Conservation (phyloP, 352 stramenopile species). For the Phytopythium ostracodes region DNA sequence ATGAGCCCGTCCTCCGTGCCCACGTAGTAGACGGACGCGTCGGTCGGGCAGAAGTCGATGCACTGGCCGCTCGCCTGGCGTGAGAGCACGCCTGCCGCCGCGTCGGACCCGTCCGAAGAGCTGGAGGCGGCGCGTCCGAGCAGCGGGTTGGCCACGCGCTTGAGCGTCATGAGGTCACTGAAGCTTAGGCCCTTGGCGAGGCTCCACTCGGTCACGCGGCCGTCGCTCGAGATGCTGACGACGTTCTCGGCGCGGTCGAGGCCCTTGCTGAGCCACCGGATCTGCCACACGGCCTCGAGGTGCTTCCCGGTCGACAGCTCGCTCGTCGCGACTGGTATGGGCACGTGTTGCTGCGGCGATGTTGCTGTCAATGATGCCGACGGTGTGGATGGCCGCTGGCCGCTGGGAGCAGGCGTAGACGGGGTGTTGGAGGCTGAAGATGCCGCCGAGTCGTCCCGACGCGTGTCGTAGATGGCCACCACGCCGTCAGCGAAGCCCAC, state of each 20-base stretch:
- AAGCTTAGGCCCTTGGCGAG: conserved; percentile 90
- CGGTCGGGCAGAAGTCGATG: conserved; percentile 78
- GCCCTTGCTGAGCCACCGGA: conserved; percentile 90
- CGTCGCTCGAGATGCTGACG: conserved; percentile 89
- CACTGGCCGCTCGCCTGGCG: conserved; percentile 82
- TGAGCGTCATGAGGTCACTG: conserved; percentile 90
- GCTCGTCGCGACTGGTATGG: conserved; percentile 50
- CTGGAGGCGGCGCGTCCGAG: conserved; percentile 23
- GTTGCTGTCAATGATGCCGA: not conserved
- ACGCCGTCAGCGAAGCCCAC: conserved; percentile 89
- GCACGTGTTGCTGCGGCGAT: conserved; percentile 13
- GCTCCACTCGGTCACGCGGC: conserved; percentile 91
- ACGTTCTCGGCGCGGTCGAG: conserved; percentile 80
- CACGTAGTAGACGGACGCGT: conserved; percentile 87
- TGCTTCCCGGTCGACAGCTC: conserved; percentile 69
- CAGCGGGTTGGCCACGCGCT: conserved; percentile 70
- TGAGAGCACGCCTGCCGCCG: conserved; percentile 85
- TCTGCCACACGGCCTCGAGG: conserved; percentile 89
- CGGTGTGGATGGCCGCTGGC: conserved; percentile 3
- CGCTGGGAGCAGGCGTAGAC: not conserved
- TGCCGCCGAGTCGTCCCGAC: conserved; percentile 44
- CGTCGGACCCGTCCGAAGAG: conserved; percentile 28
- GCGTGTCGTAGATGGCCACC: conserved; percentile 90
- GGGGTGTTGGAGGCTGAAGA: conserved; percentile 6
- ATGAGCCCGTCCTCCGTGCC: conserved; percentile 90